These are phyloP conservation scores for Taiozyma sp. DNA, from an alignment of 1,139 yeast genomes.

Conservation along the genomic window DNA sequence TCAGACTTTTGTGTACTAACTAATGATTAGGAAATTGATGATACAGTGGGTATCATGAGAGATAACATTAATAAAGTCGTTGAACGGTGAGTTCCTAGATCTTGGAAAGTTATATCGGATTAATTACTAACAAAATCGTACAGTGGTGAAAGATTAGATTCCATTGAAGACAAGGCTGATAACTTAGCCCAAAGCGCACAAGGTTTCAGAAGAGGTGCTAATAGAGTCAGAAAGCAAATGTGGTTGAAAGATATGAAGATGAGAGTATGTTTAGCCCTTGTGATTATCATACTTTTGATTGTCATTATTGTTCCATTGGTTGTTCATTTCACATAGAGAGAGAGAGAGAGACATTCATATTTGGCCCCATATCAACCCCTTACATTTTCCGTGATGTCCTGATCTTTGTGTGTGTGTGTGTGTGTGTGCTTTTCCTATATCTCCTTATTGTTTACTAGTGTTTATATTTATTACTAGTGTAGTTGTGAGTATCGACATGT, in stretches of 20 bases:
- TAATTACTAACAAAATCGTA: not conserved
- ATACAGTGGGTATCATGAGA: conserved; percentile 97
- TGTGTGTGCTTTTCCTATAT: not conserved
- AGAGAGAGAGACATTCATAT: no score
- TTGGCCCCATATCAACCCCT: no score
- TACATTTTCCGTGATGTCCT: no score
- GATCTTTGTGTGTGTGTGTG: no score
- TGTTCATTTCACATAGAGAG: conserved; percentile 57
- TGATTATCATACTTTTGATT: conserved; percentile 70
- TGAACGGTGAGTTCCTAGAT: conserved; percentile 37
- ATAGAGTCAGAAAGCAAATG: conserved; percentile 97
- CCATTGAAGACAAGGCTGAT: conserved; percentile 91
- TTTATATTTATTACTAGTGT: no score
- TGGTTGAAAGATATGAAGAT: conserved; percentile 99
- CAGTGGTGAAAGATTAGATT: conserved; percentile 88
- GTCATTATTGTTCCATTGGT: conserved; percentile 94
- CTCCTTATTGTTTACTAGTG: not conserved
- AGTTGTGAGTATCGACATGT: no score
- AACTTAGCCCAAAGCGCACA: conserved; percentile 91
- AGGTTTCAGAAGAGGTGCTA: conserved; percentile 95
- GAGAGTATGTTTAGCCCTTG: conserved; percentile 87
- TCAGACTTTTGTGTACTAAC: conserved; percentile 14
- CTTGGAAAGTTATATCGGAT: not conserved
- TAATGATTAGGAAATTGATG: conserved; percentile 72
- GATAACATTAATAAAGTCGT: conserved; percentile 96